Percentiles rank a stretch among this genome's conserved stretches.
Evolutionary conservation across 495 filamentous ascomycete species (phyloP).

Genomic region (Penicillium mononematosum): DNA sequence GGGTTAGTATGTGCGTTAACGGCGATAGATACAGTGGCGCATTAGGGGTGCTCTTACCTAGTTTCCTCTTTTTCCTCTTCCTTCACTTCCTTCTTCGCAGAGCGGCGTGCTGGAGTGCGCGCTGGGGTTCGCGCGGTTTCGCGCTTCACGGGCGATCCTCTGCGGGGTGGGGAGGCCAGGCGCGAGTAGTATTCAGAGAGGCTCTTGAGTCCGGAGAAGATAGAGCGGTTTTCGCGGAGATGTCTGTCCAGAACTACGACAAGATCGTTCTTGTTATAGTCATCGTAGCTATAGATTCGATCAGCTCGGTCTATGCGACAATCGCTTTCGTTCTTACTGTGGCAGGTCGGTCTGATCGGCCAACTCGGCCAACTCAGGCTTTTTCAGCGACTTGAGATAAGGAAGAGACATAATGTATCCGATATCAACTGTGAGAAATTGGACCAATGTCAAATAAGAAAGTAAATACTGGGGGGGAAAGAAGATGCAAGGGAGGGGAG

Average conservation of each 20-base stretch:
- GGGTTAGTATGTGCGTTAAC: constrained; percentile 4
- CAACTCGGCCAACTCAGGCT: constrained; percentile 74
- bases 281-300: constrained; percentile 58
- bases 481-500: constrained; percentile 31
- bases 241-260: constrained; percentile 72
- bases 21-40: background rate
- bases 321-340: constrained; percentile 54
- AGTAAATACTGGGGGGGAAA: constrained; percentile 7
- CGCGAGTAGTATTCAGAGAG: constrained; percentile 78
- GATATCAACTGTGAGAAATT: constrained; percentile 11
- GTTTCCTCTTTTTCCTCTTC: constrained; percentile 46
- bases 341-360: constrained; percentile 70
- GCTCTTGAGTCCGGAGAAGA: constrained; percentile 58
- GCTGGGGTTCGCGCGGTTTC: constrained; percentile 34
- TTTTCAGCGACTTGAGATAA: constrained; percentile 83
- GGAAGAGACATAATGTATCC: constrained; percentile 55
- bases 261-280: constrained; percentile 77
- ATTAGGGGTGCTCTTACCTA: constrained; percentile 35
- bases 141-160: constrained; percentile 72
- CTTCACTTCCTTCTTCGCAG: constrained; percentile 36
- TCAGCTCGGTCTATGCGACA: constrained; percentile 21
- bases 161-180: constrained; percentile 46
- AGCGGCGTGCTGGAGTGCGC: constrained; percentile 16
- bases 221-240: constrained; percentile 62
- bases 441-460: constrained; percentile 22